Base-by-base conservation (phyloP, 2,329 filamentous ascomycete species). In the Chaetomiaceae sp. region DNA sequence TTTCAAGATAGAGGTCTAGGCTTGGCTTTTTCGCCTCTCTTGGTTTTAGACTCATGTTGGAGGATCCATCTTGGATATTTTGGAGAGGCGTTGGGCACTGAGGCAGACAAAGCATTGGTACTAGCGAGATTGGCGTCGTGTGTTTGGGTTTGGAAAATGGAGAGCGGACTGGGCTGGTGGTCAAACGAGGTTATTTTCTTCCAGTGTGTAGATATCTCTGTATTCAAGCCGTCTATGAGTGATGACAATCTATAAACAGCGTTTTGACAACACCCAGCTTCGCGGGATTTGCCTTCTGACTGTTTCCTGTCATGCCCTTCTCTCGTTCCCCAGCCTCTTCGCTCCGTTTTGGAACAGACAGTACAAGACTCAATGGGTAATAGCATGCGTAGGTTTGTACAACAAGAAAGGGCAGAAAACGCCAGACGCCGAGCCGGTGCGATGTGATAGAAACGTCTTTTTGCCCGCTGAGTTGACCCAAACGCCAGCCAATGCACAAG, bases 1-100 rank as follows among this genome's bases (percentile, higher is more conserved):
- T 68, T 88, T 87, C 61, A 83, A 76, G 36, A 87, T 88, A 62
- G 83, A 86, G 63, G 82, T 87, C 55, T 85, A 67, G 56, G 34
- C n/a, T 14, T 8, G 34, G 36, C 20, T 42, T 8, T n/a, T 29
- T 27, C 20, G 36, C 25, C 39, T 15, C 11, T 23, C 22, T 5
- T 23, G n/a, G 17, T 34, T 49, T 7, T 27, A 48, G 29, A 33
- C 14, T 12, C 27, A 15, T 25, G 11, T 19, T 17, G 25, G 31
- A 47, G 20, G 20, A 12, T 4, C 7, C 20, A n/a, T n/a, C 27
- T 8, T n/a, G 27, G n/a, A 27, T 25, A n/a, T 36, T n/a, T n/a
- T 8, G 39, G 19, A 20, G n/a, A n/a, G 31, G 3, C 27, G 19
- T 38, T 38, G 22, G 22, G n/a, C n/a, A 6, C 11, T 3, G 34